Evolutionary conservation across 768 basidiomycete genomes (phyloP).

Genomic region (Tylopilus plumbeoviolaceoides): DNA sequence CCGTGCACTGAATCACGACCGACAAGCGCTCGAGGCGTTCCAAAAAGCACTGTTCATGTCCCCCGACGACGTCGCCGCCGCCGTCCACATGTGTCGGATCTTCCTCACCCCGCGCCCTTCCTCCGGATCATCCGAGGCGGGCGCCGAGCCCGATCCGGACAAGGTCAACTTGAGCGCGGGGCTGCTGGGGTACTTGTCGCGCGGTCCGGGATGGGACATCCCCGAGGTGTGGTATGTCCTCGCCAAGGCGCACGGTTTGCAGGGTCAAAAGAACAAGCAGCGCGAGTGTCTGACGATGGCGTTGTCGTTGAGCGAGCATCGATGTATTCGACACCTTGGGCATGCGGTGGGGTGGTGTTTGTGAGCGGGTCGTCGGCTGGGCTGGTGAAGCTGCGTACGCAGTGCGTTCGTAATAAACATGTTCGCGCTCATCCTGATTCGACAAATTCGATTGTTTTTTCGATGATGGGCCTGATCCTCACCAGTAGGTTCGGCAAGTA

Average conservation of each 20-base stretch:
- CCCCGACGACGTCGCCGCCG: constrained; percentile 74
- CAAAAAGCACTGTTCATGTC: constrained; percentile 86
- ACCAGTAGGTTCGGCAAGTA: too few species aligned
- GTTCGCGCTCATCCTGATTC: too few species aligned
- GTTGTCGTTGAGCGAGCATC: constrained; percentile 54
- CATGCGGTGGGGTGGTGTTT: constrained; percentile 68
- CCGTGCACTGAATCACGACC: constrained; percentile 50
- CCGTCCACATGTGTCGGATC: constrained; percentile 72
- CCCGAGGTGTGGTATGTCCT: constrained; percentile 95
- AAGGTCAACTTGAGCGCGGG: constrained; percentile 81
- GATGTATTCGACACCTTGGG: constrained; percentile 61
- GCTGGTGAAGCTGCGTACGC: not conserved
- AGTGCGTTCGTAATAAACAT: too few species aligned
- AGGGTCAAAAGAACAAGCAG: constrained; percentile 67
- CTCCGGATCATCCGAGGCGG: constrained; percentile 10
- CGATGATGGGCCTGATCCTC: too few species aligned
- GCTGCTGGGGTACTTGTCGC: constrained; percentile 70
- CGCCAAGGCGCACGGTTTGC: constrained; percentile 73
- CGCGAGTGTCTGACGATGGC: constrained; percentile 73
- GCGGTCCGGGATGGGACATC: constrained; percentile 82
- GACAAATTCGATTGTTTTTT: too few species aligned
- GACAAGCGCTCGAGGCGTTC: constrained; percentile 69
- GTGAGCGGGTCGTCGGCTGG: constrained; percentile 16
- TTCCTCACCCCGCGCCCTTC: constrained; percentile 49
- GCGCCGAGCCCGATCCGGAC: constrained; percentile 28